Evolutionary conservation across 2,329 filamentous ascomycete genomes (phyloP), one percentile per base, ranked within the genome.

Genomic region (Epichloe sylvatica): DNA sequence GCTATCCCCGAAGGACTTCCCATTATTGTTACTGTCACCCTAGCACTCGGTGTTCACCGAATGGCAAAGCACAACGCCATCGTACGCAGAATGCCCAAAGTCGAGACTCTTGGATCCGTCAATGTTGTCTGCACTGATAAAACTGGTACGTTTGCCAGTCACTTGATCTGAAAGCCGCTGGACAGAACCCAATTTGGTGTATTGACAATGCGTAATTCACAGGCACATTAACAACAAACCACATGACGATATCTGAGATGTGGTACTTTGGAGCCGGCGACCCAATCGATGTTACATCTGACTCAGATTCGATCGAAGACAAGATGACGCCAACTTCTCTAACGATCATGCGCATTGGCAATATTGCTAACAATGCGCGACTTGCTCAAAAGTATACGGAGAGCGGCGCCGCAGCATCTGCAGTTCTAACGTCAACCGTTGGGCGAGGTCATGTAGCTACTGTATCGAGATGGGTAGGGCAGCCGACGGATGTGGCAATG

Each of bases 101-200:
- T 98, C 8, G 92, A 98, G 65, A 98, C 92, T 0, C 71, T 98
- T 5, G 94, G 94, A 8, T 96, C 90, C n/a, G 92, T 98, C 52
- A 98, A 97, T 60, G 90, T 98, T n/a, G 88, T 98, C 6, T 98
- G 94, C 70, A 96, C 89, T 57, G 92, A 98, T 72, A 98, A 98
- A 70, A 98, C 92, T 41, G 88, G 80, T 80, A 68, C 58, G 64
- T 53, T 13, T 39, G 33, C 2, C 12, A 38, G 44, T 37, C n/a
- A n/a, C n/a, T n/a, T 34, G 6, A 21, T 19, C 21, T 11, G 37
- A 25, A 3, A 3, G 4, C 8, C 44, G 15, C 11, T 17, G 12
- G 40, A 23, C 6, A 39, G n/a, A 36, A 38, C 7, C 19, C 25
- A 17, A 1, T 49, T 21, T n/a, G 7, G 30, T 34, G 23, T 36